Evolutionary conservation across 129 eudicot genomes (phyloP).

Genomic region (Saposhnikovia divaricata): DNA sequence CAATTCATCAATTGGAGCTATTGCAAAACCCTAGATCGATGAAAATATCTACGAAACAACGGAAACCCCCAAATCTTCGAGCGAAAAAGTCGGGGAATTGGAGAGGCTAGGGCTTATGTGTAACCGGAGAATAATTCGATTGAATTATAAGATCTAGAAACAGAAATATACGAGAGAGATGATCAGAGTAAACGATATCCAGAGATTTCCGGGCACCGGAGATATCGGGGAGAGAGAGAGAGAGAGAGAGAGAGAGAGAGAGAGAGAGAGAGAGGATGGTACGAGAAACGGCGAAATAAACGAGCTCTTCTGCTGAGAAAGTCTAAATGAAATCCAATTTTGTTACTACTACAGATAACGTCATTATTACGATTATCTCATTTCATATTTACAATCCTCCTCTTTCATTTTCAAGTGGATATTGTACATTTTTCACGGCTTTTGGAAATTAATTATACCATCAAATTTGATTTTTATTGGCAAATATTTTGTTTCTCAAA

Average conservation of each 20-base stretch:
- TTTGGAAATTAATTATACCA: no score
- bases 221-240: slow-evolving; percentile 15
- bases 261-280: slow-evolving; percentile 1
- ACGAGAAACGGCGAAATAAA: slow-evolving; percentile 22
- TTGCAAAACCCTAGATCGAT: slow-evolving; percentile 5
- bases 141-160: slow-evolving; percentile 17
- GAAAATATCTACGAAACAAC: neutral
- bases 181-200: slow-evolving; percentile 15
- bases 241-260: slow-evolving; percentile 9
- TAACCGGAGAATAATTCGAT: slow-evolving; percentile 6
- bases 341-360: neutral
- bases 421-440: no score
- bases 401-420: neutral
- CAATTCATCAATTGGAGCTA: neutral
- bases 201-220: slow-evolving; percentile 27
- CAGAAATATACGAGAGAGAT: neutral
- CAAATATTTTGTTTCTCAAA: no score
- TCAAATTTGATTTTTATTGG: no score
- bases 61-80: neutral
- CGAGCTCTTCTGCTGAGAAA: slow-evolving; percentile 11
- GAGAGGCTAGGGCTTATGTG: slow-evolving; percentile 34
- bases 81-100: slow-evolving; percentile 3
- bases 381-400: neutral
- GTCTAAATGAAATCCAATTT: slow-evolving; percentile 20
- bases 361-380: neutral